Evolutionary conservation across 441 rosid genomes (phyloP), one percentile per base, ranked within the genome.

Genomic region (Arabidopsis hybrid): DNA sequence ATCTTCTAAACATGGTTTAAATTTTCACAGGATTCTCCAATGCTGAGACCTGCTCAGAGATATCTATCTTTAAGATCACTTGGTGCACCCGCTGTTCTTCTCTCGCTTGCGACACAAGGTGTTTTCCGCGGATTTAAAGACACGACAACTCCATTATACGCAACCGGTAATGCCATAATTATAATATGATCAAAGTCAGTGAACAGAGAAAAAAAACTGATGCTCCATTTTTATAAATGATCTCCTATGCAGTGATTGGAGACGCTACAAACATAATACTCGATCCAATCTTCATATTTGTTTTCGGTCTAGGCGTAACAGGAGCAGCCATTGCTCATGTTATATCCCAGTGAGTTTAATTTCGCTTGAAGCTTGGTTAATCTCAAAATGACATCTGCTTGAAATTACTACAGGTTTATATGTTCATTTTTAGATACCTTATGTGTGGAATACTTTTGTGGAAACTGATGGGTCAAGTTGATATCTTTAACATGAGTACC

Each of bases 271-370:
- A 95, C 80, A 89, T 91, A 76, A 86, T 95, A 40, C 85, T 95
- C 6, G 99, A 92, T 71, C 93, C 92, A 17, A 79, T 91, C 56
- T 85, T 92, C 70, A 92, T 95, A 47, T 95, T 91, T 17, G 84
- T 84, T 62, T 92, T 89, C 59, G 83, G 76, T 2, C 66, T 88
- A 62, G 99, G 97, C 43, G 89, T 92, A 46, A 83, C 88, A 3
- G 99, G 98, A 75, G 99, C 98, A 40, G 99, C 99, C 77, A 84
- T 88, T 61, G 91, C 98, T 61, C 99, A 95, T 76, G 89, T 95
- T 69, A 83, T 92, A 78, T 95, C 97, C 11, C 99, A 92, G 99
- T 91, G 79, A 87, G 98, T 83, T 60, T 42, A 49, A 2, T 18
- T 26, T 42, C 58, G 34, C 17, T 17, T 59, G 14, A 53, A 40